Base-by-base conservation (phyloP, 805 yeast species). In the Saccharomycopsis selenospora region DNA sequence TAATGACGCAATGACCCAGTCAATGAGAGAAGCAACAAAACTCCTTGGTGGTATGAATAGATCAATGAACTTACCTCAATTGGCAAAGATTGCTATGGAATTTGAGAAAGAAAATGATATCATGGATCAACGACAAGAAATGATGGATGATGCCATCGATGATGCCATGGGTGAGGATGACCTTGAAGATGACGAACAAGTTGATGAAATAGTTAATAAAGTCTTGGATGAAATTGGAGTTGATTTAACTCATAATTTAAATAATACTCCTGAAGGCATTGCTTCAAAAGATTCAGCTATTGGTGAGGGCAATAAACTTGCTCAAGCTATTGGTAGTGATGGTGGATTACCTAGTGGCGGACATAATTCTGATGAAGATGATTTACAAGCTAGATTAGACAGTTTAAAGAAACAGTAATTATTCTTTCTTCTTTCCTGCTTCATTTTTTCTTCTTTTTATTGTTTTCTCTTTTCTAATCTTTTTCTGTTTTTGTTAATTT, bases 121-220 rank as follows among this genome's bases (percentile, higher is more conserved):
- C 58, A 93, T 93, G 98, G 97, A 91, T 65, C 99, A 93, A 68
- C 82, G 95, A 60, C 98, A 95, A 65, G 99, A 95, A 64, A 87
- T 95, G 79, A 93, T 93, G 85, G 99, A 93, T 62, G 99, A 93
- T 62, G 95, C 96, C 17, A 83, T 93, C 58, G 99, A 93, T 62
- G 96, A 91, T 63, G 85, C 93, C 17, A 88, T 93, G 93, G 95
- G 84, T 47, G 88, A 82, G 59, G 97, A 87, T 59, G 79, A 86
- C 50, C 85, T 81, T 56, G 88, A 77, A 22, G 95, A 85, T 52
- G 95, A 85, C 54, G 93, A 84, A 56, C 95, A 90, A 63, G 83
- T 85, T 3, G 96, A 90, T 60, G 96, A 89, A 59, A 84, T 90
- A 45, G 93, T 95, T 44, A 79, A 82, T 60, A 87, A 83, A 64